These are phyloP conservation scores for Fraxinus pennsylvanica DNA, from an alignment of 257 asterid genomes.

Conservation along the genomic window DNA sequence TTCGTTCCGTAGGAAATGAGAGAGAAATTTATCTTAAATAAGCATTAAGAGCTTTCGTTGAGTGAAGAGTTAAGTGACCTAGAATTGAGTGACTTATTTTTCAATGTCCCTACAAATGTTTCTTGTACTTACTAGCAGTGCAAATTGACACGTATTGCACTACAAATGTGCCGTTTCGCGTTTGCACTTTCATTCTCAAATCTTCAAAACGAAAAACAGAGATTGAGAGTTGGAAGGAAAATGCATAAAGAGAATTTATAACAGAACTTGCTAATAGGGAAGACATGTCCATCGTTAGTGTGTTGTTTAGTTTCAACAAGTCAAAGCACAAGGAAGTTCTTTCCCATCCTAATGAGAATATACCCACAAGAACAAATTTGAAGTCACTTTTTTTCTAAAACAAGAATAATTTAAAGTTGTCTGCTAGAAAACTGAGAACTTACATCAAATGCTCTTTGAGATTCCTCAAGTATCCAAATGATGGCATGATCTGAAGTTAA, in stretches of 20 bases:
- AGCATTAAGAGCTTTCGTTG: too few species aligned
- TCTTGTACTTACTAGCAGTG: too few species aligned
- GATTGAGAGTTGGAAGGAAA: neutral
- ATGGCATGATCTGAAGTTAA: conserved; percentile 80
- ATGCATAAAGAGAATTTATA: neutral
- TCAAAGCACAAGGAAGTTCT: neutral
- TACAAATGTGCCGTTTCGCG: neutral
- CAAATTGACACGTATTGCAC: neutral
- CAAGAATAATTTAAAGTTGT: neutral
- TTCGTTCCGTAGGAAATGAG: neutral
- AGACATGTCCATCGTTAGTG: neutral
- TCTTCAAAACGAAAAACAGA: neutral
- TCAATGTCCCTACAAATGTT: too few species aligned
- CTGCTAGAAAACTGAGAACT: conserved; percentile 35
- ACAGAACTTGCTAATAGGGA: neutral
- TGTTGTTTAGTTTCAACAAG: neutral
- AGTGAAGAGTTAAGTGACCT: too few species aligned
- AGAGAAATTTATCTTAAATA: too few species aligned
- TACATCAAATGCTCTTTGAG: conserved; percentile 72
- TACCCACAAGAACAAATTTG: neutral
- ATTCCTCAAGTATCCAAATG: conserved; percentile 70
- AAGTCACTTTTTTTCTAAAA: neutral
- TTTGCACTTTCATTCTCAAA: neutral
- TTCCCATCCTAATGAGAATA: neutral
- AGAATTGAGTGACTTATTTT: too few species aligned